A percentile compares a stretch with the other conserved stretches of the same genome.
Conservation (phyloP, 2,329 filamentous ascomycete genomes). For the Cladosporium velox region DNA sequence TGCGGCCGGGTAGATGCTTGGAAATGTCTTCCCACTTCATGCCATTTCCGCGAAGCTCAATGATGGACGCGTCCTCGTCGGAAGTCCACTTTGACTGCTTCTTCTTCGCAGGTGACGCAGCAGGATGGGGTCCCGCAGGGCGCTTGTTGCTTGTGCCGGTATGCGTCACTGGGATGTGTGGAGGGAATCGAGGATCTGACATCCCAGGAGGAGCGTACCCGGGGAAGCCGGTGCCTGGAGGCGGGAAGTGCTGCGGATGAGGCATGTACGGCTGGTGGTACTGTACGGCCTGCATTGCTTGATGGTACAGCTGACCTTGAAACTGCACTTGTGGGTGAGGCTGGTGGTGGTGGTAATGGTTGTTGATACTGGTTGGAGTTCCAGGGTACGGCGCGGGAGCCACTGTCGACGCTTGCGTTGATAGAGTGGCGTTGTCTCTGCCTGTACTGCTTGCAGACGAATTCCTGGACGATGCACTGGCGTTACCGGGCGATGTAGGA, state of each 20-base stretch:
- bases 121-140: constrained; percentile 48
- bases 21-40: constrained; percentile 99
- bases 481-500: constrained; percentile 61
- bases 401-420: constrained; percentile 24
- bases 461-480: constrained; percentile 42
- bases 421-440: constrained; percentile 16
- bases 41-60: constrained; percentile 81
- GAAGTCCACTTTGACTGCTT: constrained; percentile 97
- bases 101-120: constrained; percentile 76
- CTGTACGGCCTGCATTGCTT: constrained; percentile 30
- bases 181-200: constrained; percentile 24
- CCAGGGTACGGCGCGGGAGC: constrained; percentile 22
- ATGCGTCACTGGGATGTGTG: constrained; percentile 39
- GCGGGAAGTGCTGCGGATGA: constrained; percentile 28
- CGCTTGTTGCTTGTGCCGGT: constrained; percentile 43
- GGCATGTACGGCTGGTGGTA: constrained; percentile 33
- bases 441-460: constrained; percentile 19
- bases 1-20: constrained; percentile 83
- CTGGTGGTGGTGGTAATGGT: constrained; percentile 27
- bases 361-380: constrained; percentile 20
- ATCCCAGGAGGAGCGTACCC: constrained; percentile 16
- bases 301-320: constrained; percentile 30
- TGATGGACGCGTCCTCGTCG: constrained; percentile 91
- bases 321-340: constrained; percentile 29
- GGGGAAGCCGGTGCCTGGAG: constrained; percentile 6